Base-by-base conservation (phyloP, 2,329 filamentous ascomycete species). In the Penicillium sp. region DNA sequence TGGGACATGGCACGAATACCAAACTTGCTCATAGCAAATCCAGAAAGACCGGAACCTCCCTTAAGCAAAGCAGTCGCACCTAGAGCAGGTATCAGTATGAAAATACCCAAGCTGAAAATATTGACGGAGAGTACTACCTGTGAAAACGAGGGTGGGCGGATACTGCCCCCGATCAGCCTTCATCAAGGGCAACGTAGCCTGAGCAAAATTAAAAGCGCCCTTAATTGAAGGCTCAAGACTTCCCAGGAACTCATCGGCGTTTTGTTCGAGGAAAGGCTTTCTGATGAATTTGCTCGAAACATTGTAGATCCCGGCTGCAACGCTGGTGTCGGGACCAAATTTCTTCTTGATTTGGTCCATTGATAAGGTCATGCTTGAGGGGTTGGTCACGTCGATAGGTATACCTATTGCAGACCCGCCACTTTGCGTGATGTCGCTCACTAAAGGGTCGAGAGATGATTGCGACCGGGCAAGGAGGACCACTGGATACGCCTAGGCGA, bases 341-440 rank as follows among this genome's bases (percentile, higher is more conserved):
- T 54, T 37, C 1, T 9, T 10, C 20, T 51, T 48, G 48, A 61
- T 54, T 23, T 58, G 21, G 3, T 54, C 43, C 10, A 63, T 46
- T n/a, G 51, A 68, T 67, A 63, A 66, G n/a, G 69, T 69, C 15
- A 83, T 49, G 12, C 76, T 78, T 8, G 70, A 64, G 1, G 78
- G 66, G 51, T 83, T 80, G 0, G 83, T 77, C 0, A 87, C 79
- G 62, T 91, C 87, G 1, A 88, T 81, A 4, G 81, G 79, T 62
- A 93, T 83, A 12, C 89, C 88, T 10, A 91, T 73, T 1, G 89
- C 90, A 41, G 82, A 79, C 2, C 90, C 89, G 9, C 89, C 89
- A 0, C 74, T 69, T 4, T 74, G 68, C 50, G 85, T 85, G 73
- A 94, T 91, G 60, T 90, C 87, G 2, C 80, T 68, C 6, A 89